phyloP scores from a whole-genome alignment of 768 basidiomycete species.

The Antrodiella citrinella region DNA sequence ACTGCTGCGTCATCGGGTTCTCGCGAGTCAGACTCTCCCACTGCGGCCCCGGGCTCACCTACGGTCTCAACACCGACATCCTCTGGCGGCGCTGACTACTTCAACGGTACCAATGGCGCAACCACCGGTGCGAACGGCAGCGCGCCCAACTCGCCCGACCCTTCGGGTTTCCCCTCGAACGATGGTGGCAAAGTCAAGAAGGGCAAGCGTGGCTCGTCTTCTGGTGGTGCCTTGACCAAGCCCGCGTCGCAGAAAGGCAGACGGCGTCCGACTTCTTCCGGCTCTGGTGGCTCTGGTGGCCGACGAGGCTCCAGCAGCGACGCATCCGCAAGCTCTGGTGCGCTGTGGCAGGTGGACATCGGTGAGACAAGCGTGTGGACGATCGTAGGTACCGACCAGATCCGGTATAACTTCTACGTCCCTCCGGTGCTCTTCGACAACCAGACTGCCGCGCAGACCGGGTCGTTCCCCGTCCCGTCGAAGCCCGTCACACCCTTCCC shows the following conservation, averaged over 20 bases:
- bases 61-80: conserved; percentile 45
- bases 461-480: conserved; percentile 71
- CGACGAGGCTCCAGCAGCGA: conserved; percentile 64
- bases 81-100: conserved; percentile 50
- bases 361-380: conserved; percentile 95
- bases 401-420: conserved; percentile 90
- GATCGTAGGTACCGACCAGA: conserved; percentile 83
- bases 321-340: conserved; percentile 63
- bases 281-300: conserved; percentile 34
- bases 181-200: conserved; percentile 84
- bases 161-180: conserved; percentile 64
- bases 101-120: conserved; percentile 52
- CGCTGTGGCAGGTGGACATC: conserved; percentile 84
- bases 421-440: conserved; percentile 80
- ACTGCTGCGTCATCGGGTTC: conserved; percentile 15
- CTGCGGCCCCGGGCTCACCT: conserved; percentile 62
- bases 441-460: conserved; percentile 60
- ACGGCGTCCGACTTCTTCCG: conserved; percentile 68
- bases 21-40: conserved; percentile 25
- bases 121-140: conserved; percentile 58
- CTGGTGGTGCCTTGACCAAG: conserved; percentile 46
- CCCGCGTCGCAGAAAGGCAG: conserved; percentile 49
- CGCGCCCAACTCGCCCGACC: conserved; percentile 61
- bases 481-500: conserved; percentile 85
- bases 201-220: conserved; percentile 67